Conservation (phyloP, 192 early-diverging fungal genomes). For the Diversispora eburnea region DNA sequence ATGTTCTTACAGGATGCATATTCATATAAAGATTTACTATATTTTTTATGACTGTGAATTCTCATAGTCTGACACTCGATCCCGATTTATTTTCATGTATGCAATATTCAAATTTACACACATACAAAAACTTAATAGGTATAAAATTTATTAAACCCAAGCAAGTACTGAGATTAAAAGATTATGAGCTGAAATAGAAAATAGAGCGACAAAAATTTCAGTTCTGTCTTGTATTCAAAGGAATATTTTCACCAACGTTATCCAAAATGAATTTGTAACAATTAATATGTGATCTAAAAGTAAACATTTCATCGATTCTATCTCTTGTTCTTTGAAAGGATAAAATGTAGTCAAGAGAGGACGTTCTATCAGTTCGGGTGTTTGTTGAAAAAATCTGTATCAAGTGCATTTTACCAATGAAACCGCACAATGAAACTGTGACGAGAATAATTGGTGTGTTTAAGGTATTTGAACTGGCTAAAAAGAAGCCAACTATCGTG, state of each 20-base stretch:
- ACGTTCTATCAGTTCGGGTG: neutral
- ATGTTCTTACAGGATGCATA: too few relatives aligned
- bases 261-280: neutral
- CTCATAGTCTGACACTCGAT: too few relatives aligned
- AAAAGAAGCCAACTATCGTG: neutral
- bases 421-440: neutral
- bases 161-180: too few relatives aligned
- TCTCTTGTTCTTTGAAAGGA: neutral
- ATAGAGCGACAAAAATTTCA: neutral
- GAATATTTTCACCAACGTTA: neutral
- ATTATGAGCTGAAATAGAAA: too few relatives aligned
- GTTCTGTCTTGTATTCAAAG: constrained; percentile 8
- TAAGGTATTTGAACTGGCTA: neutral
- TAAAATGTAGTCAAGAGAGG: constrained; percentile 3
- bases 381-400: neutral
- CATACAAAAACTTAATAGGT: too few relatives aligned
- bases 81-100: too few relatives aligned
- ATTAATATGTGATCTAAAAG: neutral
- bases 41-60: too few relatives aligned
- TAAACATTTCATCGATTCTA: neutral
- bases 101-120: too few relatives aligned
- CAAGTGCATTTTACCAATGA: neutral
- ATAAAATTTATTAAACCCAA: too few relatives aligned
- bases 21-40: too few relatives aligned
- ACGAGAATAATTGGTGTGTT: neutral